Percentiles rank a stretch among this genome's conserved stretches.
Evolutionary conservation across 108 stramenopile species (phyloP).

Genomic region (Seminavis robusta): DNA sequence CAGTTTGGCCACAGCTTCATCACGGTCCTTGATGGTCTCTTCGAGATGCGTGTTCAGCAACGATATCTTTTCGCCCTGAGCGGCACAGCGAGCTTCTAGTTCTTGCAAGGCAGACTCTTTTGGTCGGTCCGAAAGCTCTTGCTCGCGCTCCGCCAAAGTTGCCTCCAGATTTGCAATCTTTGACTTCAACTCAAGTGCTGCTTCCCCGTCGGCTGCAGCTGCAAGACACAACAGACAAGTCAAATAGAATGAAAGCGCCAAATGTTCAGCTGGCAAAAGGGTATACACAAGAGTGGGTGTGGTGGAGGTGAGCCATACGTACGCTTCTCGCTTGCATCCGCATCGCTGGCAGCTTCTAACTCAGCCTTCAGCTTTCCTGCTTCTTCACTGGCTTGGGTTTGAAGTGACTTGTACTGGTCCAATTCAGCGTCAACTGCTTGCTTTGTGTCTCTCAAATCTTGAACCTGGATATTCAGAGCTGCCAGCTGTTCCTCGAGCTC

Average conservation of each 20-base stretch:
- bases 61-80: too few species aligned
- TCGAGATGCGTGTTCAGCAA: too few species aligned
- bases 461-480: too few species aligned
- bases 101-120: too few species aligned
- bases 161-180: constrained; percentile 7
- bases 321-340: neutral
- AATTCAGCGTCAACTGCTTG: neutral
- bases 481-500: constrained; percentile 19
- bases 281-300: too few species aligned
- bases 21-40: too few species aligned
- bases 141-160: neutral
- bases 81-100: too few species aligned
- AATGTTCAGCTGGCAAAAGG: too few species aligned
- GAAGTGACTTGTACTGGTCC: neutral
- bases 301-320: neutral
- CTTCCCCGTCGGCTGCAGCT: too few species aligned
- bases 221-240: too few species aligned
- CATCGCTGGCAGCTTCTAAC: neutral
- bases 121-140: constrained; percentile 9
- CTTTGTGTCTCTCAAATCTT: neutral
- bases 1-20: too few species aligned
- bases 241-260: too few species aligned
- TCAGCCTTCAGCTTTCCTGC: neutral
- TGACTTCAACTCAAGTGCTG: constrained; percentile 18
- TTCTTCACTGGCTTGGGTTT: neutral